phyloP scores from a whole-genome alignment of 257 asterid genomes.

The Echium plantagineum region DNA sequence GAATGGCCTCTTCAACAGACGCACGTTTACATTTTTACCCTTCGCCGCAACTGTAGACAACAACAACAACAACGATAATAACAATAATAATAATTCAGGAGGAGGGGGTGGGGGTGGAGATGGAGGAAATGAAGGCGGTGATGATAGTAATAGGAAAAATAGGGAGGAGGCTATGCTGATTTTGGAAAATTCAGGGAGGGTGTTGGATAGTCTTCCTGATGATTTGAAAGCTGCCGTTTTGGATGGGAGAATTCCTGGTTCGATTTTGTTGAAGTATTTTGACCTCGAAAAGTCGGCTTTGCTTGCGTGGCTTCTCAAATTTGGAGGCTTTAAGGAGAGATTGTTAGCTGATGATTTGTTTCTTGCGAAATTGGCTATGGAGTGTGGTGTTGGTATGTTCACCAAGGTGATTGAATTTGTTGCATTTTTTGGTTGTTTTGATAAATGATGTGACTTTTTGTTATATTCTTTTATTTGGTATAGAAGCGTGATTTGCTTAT shows the following conservation, averaged over 20 bases:
- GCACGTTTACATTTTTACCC: not conserved
- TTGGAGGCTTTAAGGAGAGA: conserved; percentile 88
- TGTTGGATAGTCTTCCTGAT: conserved; percentile 66
- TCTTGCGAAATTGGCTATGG: conserved; percentile 75
- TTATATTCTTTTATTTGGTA: not conserved
- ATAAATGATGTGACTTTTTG: too few relatives aligned
- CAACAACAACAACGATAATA: conserved; percentile 1
- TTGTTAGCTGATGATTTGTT: conserved; percentile 93
- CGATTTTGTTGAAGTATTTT: conserved; percentile 47
- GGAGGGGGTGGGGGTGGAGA: conserved; percentile 24
- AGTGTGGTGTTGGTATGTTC: conserved; percentile 90
- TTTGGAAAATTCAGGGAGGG: conserved; percentile 57
- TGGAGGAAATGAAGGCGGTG: conserved; percentile 21
- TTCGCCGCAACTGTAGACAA: not conserved
- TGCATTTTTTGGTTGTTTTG: not conserved
- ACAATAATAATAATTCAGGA: conserved; percentile 37
- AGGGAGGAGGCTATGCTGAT: conserved; percentile 45
- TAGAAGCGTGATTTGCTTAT: too few relatives aligned
- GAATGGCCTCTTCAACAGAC: not conserved
- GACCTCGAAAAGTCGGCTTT: conserved; percentile 63
- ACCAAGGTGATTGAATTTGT: conserved; percentile 47
- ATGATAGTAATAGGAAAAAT: conserved; percentile 34
- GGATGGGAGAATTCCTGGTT: conserved; percentile 71
- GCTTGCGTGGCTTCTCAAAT: conserved; percentile 60
- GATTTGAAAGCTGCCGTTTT: conserved; percentile 72